Conservation (phyloP, 2,329 filamentous ascomycete species). For the Fusarium sambucinum region DNA sequence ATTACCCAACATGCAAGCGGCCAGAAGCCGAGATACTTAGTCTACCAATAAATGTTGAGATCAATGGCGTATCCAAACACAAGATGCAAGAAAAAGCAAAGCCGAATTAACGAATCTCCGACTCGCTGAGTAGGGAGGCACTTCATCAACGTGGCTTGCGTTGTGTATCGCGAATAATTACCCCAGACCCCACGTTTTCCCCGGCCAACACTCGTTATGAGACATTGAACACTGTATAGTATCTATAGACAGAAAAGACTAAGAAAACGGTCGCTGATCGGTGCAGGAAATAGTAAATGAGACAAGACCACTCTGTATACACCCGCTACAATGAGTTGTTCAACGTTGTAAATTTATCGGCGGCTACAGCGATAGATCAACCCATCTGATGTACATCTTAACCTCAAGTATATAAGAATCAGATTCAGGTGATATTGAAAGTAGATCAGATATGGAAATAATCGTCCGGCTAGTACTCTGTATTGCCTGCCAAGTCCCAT, state of each 20-base stretch:
- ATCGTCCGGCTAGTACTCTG: slow-evolving; percentile 3
- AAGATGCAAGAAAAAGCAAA: neutral
- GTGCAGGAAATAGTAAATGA: neutral
- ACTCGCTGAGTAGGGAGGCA: neutral
- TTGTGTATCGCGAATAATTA: neutral
- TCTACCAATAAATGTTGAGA: neutral
- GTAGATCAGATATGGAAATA: slow-evolving; percentile 1
- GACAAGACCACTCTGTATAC: neutral
- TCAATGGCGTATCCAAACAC: neutral
- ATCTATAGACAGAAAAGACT: neutral
- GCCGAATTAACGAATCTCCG: neutral
- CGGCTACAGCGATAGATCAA: slow-evolving; percentile 17
- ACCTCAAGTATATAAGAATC: neutral
- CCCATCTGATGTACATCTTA: neutral
- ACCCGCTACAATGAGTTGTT: neutral
- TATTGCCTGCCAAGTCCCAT: slow-evolving; percentile 14
- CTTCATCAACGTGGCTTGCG: neutral
- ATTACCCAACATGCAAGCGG: slow-evolving; percentile 1
- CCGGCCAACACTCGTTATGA: neutral
- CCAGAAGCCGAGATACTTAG: neutral
- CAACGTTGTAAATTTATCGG: neutral
- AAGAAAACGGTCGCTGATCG: neutral
- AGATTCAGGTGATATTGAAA: neutral
- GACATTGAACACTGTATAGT: neutral
- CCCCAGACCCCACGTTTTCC: slow-evolving; percentile 37